Evolutionary conservation across 345 rosid species (phyloP).

Genomic region (Balakata baccata): DNA sequence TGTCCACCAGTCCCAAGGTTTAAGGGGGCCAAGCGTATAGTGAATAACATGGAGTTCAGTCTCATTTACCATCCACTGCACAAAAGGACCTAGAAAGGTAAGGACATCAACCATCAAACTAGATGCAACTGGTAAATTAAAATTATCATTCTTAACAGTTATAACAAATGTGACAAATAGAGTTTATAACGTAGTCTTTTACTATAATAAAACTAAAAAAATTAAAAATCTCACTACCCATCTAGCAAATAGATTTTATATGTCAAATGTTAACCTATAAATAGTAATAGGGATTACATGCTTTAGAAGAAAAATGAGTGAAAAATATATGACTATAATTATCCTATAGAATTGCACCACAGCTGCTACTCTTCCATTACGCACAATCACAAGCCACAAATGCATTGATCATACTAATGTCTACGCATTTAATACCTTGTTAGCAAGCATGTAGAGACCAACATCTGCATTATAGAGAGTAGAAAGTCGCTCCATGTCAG

Average conservation of each 20-base stretch:
- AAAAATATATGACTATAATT: background rate
- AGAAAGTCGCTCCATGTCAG: constrained; percentile 87
- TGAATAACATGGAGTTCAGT: constrained; percentile 82
- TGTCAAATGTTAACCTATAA: background rate
- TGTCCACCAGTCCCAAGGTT: constrained; percentile 99
- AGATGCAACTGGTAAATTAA: background rate
- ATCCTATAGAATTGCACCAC: background rate
- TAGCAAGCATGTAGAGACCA: constrained; percentile 98
- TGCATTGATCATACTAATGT: background rate
- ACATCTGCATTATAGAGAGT: constrained; percentile 92
- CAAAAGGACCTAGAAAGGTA: constrained; percentile 13
- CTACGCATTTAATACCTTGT: constrained; percentile 52
- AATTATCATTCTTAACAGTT: background rate
- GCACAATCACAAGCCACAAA: background rate
- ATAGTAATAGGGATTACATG: background rate
- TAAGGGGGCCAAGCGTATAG: constrained; percentile 89
- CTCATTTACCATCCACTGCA: constrained; percentile 98
- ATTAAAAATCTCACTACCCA: background rate
- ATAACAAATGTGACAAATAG: background rate
- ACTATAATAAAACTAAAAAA: too few relatives aligned
- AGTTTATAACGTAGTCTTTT: background rate
- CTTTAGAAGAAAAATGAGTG: background rate
- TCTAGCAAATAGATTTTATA: background rate
- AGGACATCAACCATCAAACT: constrained; percentile 5
- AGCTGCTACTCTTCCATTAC: background rate